Evolutionary conservation across 352 stramenopile species (phyloP).

Genomic region (Globisporangium rhizosaccharum): DNA sequence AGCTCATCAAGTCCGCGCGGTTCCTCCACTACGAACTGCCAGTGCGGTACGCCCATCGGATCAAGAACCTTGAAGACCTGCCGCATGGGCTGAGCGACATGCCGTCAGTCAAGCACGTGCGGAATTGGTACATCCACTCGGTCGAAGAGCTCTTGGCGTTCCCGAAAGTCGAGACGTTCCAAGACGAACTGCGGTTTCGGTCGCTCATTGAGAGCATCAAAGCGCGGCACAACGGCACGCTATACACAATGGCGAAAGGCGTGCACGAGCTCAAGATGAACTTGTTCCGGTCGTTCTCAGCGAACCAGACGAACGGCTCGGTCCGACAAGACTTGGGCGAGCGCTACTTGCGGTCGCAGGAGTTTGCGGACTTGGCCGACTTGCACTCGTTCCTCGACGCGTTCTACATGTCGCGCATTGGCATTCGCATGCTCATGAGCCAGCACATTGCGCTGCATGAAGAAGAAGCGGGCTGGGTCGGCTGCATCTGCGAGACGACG

Average conservation of each 20-base stretch:
- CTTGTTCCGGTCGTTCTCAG: slow-evolving; percentile 65
- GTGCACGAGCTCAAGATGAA: slow-evolving; percentile 96
- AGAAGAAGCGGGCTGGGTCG: slow-evolving; percentile 81
- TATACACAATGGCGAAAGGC: slow-evolving; percentile 99
- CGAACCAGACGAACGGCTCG: slow-evolving; percentile 24
- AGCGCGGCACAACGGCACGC: slow-evolving; percentile 93
- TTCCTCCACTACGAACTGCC: slow-evolving; percentile 98
- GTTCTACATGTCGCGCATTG: slow-evolving; percentile 99
- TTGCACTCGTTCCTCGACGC: slow-evolving; percentile 98
- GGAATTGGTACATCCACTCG: slow-evolving; percentile 96
- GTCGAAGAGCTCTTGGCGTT: slow-evolving; percentile 93
- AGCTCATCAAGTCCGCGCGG: slow-evolving; percentile 89
- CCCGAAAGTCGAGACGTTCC: slow-evolving; percentile 72
- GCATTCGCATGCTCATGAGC: slow-evolving; percentile 99
- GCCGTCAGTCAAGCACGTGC: slow-evolving; percentile 92
- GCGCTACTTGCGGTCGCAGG: slow-evolving; percentile 65
- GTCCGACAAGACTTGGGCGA: slow-evolving; percentile 53
- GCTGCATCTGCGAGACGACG: slow-evolving; percentile 95
- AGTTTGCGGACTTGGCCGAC: slow-evolving; percentile 89
- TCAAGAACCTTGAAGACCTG: slow-evolving; percentile 93
- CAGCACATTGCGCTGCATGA: slow-evolving; percentile 98
- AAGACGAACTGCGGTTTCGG: slow-evolving; percentile 91
- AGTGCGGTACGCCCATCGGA: slow-evolving; percentile 95
- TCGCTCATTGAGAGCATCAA: slow-evolving; percentile 96
- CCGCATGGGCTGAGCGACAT: slow-evolving; percentile 94